Base-by-base conservation (phyloP, 768 basidiomycete species). In the Piloderma croceum region DNA sequence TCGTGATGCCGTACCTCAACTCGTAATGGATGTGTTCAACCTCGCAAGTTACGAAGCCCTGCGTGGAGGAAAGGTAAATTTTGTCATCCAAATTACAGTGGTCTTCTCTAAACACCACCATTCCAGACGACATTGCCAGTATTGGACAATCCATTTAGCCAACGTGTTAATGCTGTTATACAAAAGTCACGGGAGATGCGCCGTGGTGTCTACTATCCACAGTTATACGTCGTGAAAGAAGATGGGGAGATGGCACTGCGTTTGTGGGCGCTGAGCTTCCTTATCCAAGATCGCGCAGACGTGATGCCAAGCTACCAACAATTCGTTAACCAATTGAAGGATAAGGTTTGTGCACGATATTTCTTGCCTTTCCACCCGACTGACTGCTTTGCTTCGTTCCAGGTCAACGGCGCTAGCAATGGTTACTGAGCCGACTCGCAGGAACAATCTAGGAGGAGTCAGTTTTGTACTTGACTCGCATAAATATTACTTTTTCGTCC, bases 281-380 rank as follows among this genome's bases (percentile, higher is more conserved):
- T 99, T 49, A 85, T 98, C 50, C 94, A 98, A 65, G 96, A 98
- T 62, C 83, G 96, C 42, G 83, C 90, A 53, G 96, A 99, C 60
- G 81, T 89, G 45, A 69, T 90, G 56, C 92, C 92, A 36, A 96
- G 92, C 59, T 99, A 98, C 64, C 86, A 91, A 54, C 94, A 98
- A 61, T 98, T 90, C 64, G 77, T 96, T 52, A 78, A 76, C 23
- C 81, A 86, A 46, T 62, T 97, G 51, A 93, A 90, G 68, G 90
- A 94, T 58, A 96, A 90, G 81, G 86, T 84, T 49, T 54, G 63
- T 47, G 19, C 34, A 9, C 11, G 10, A 9, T 9, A 20, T 9
- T 13, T 9, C 19, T 20, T 9, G 11, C 34, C 9, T 9, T 9
- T 13, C 19, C 19, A 9, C 10, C 10, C 19, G 10, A 18, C 34